Percentiles rank a stretch among this genome's conserved stretches.
Evolutionary conservation across 345 rosid species (phyloP).

Genomic region (Salix dunnii): DNA sequence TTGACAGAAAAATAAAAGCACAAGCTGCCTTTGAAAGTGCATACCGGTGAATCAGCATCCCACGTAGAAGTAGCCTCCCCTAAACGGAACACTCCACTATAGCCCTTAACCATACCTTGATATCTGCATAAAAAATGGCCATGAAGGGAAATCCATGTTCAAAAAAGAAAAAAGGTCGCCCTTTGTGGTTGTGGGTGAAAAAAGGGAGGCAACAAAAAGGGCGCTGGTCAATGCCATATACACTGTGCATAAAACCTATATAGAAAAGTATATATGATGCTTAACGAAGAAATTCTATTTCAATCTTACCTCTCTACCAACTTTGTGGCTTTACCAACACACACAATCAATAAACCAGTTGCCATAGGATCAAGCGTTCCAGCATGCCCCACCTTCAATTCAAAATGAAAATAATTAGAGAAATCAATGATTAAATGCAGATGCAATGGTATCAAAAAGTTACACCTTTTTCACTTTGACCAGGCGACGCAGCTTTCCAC

Average conservation of each 20-base stretch:
- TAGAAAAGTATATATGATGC: neutral
- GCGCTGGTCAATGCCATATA: neutral
- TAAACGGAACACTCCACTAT: slow-evolving; percentile 87
- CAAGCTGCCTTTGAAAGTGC: slow-evolving; percentile 12
- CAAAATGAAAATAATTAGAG: slow-evolving; percentile 8
- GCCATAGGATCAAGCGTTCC: slow-evolving; percentile 99
- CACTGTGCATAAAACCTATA: slow-evolving; percentile 6
- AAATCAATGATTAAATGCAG: neutral
- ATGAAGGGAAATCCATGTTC: slow-evolving; percentile 1
- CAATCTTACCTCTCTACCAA: slow-evolving; percentile 67
- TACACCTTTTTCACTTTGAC: slow-evolving; percentile 88
- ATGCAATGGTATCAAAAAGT: neutral
- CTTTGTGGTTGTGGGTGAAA: neutral
- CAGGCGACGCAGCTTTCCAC: slow-evolving; percentile 89
- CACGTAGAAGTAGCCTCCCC: slow-evolving; percentile 98
- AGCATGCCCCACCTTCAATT: slow-evolving; percentile 85
- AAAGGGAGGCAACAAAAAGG: neutral
- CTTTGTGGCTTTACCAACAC: slow-evolving; percentile 90
- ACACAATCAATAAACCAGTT: slow-evolving; percentile 86
- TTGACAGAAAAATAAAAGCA: neutral
- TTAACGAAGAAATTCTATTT: slow-evolving; percentile 2
- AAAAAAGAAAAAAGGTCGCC: neutral
- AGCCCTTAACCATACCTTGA: slow-evolving; percentile 89
- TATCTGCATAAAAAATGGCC: slow-evolving; percentile 45
- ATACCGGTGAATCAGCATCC: slow-evolving; percentile 96